Base-by-base conservation (phyloP, 441 rosid species). In the Gossypium gossypioides region DNA sequence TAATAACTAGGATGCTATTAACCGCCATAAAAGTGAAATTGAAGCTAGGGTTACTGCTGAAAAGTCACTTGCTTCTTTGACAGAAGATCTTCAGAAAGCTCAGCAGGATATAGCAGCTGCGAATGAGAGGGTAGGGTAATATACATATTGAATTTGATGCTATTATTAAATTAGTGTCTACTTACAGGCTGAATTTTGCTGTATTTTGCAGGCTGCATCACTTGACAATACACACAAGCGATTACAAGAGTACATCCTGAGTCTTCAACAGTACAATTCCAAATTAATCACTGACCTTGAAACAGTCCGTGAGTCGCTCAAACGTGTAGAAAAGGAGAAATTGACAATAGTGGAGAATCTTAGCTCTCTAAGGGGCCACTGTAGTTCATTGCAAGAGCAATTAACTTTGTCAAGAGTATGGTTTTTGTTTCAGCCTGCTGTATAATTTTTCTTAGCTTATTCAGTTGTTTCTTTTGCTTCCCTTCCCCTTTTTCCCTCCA, bases 321-420 rank as follows among this genome's bases (percentile, higher is more conserved):
- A 78, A 72, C 89, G 86, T 34, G 88, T 87, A 27, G 95, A 93
- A 75, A 89, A 85, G 52, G 97, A 93, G 79, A 95, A 95, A 81
- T 66, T 84, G 60, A 86, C 92, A 50, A 85, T 91, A 70, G 82
- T 95, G 57, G 95, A 91, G 86, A 95, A 86, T 73, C 97, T 91
- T 22, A 86, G 93, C 76, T 79, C 88, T 37, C 75, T 92, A 77
- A 84, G 98, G 81, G 95, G 93, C 77, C 99, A 91, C 81, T 87
- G 86, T 37, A 37, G 73, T 71, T 86, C 94, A 52, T 62, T 95
- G 76, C 99, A 95, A 78, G 96, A 92, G 50, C 98, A 95, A 72
- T 79, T 95, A 61, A 80, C 82, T 34, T 76, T 77, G 48, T 89
- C 91, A 72, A 84, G 95, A 75, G 98, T 92, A 82, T 25, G 82